phyloP scores from a whole-genome alignment of 805 yeast species.

The Monosporozyma solicola region DNA sequence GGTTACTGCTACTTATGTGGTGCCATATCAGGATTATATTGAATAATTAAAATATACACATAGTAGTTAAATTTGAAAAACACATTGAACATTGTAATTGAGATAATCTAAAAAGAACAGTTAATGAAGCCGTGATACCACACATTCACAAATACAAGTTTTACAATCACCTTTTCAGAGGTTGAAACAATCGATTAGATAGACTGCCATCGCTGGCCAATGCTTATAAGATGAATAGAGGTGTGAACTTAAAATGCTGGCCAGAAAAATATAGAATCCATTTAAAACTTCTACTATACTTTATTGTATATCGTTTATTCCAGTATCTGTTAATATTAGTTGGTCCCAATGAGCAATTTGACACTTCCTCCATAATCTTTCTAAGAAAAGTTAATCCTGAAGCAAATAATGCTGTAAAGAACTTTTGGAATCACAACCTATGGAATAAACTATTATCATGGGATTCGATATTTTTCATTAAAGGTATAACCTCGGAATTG shows the following conservation, averaged over 20 bases:
- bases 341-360: constrained; percentile 22
- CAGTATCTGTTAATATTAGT: constrained; percentile 20
- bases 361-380: constrained; percentile 10
- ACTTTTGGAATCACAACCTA: constrained; percentile 22
- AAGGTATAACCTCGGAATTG: constrained; percentile 33
- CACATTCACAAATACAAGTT: no score
- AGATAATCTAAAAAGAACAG: no score
- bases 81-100: no score
- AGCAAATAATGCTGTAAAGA: neutral
- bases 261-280: neutral
- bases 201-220: neutral
- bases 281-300: neutral
- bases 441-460: constrained; percentile 56
- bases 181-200: neutral
- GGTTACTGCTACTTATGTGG: no score
- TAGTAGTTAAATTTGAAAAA: no score
- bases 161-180: neutral
- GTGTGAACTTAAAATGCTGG: neutral
- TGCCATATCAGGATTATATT: no score
- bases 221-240: neutral
- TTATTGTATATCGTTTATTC: constrained; percentile 7
- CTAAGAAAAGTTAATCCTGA: constrained; percentile 2
- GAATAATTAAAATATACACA: no score
- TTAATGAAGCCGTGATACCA: no score
- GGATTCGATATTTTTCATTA: constrained; percentile 77